A percentile compares a stretch with the other conserved stretches of the same genome.
These are phyloP conservation scores for Trichosporon coremiiforme DNA, from an alignment of 1,284 basidiomycete species.

Conservation along the genomic window DNA sequence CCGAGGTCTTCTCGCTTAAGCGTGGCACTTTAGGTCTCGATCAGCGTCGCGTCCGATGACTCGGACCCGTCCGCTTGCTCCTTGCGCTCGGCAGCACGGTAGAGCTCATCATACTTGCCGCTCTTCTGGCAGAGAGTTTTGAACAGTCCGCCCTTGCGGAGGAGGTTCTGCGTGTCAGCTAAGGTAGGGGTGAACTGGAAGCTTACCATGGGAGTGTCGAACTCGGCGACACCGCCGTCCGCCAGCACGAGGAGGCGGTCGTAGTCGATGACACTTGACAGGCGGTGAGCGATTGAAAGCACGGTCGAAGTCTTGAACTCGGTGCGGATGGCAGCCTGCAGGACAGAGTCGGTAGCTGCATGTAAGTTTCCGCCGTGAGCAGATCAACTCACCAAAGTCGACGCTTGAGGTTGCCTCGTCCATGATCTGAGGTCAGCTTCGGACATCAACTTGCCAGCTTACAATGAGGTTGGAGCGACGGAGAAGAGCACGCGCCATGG, in stretches of 20 bases:
- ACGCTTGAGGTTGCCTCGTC: slow-evolving; percentile 78
- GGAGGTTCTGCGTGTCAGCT: slow-evolving; percentile 60
- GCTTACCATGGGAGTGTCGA: slow-evolving; percentile 70
- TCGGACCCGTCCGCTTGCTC: slow-evolving; percentile 30
- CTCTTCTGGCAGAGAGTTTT: slow-evolving; percentile 79
- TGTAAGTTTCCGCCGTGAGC: neutral
- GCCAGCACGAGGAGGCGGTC: slow-evolving; percentile 79
- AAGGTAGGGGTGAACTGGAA: too few species aligned
- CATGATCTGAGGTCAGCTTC: slow-evolving; percentile 59
- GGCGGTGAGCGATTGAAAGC: slow-evolving; percentile 79
- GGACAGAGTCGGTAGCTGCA: slow-evolving; percentile 62
- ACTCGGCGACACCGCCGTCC: slow-evolving; percentile 74
- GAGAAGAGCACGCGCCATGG: slow-evolving; percentile 69
- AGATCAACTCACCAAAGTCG: slow-evolving; percentile 61
- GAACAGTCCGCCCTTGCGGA: slow-evolving; percentile 75
- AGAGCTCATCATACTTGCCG: slow-evolving; percentile 67
- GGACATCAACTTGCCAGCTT: slow-evolving; percentile 19
- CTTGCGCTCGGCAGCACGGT: slow-evolving; percentile 51
- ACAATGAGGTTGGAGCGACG: slow-evolving; percentile 70
- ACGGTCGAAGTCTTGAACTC: slow-evolving; percentile 75
- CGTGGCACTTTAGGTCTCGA: slow-evolving; percentile 2
- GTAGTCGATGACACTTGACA: slow-evolving; percentile 70
- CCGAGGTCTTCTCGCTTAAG: neutral
- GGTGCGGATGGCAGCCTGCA: slow-evolving; percentile 76
- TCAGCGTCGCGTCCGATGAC: neutral